Percentiles rank a stretch among this genome's conserved stretches.
phyloP scores from a whole-genome alignment of 2,329 filamentous ascomycete species.

The Blumeria graminis region DNA sequence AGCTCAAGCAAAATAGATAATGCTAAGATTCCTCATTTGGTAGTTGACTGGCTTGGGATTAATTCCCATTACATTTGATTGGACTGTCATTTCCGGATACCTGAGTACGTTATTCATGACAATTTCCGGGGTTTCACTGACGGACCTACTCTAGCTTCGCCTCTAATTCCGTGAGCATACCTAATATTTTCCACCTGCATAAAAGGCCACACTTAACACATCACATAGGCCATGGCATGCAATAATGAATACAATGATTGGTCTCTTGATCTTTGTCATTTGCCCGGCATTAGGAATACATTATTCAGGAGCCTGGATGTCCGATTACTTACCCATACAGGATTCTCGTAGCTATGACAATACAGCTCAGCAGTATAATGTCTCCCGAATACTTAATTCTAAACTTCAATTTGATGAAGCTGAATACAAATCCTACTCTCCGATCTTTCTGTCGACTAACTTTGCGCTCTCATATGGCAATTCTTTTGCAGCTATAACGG shows the following conservation, averaged over 20 bases:
- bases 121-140: neutral
- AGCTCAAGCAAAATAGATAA: too few relatives aligned
- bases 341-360: slow-evolving; percentile 40
- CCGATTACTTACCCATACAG: slow-evolving; percentile 36
- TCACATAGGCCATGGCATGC: slow-evolving; percentile 23
- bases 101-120: neutral
- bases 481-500: slow-evolving; percentile 46
- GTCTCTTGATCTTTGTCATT: slow-evolving; percentile 34
- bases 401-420: slow-evolving; percentile 40
- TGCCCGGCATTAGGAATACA: slow-evolving; percentile 34
- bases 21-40: neutral
- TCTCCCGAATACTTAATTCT: slow-evolving; percentile 30
- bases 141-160: neutral
- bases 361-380: slow-evolving; percentile 33
- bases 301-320: slow-evolving; percentile 39
- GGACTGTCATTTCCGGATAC: slow-evolving; percentile 34
- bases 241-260: slow-evolving; percentile 28
- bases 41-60: slow-evolving; percentile 31
- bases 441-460: slow-evolving; percentile 48
- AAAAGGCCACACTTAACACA: neutral
- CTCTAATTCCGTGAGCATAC: neutral
- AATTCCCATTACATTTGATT: slow-evolving; percentile 52
- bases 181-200: too few relatives aligned
- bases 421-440: slow-evolving; percentile 32
- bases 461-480: slow-evolving; percentile 47